Conservation (phyloP, 345 rosid genomes). For the Streptanthus diversifolius region DNA sequence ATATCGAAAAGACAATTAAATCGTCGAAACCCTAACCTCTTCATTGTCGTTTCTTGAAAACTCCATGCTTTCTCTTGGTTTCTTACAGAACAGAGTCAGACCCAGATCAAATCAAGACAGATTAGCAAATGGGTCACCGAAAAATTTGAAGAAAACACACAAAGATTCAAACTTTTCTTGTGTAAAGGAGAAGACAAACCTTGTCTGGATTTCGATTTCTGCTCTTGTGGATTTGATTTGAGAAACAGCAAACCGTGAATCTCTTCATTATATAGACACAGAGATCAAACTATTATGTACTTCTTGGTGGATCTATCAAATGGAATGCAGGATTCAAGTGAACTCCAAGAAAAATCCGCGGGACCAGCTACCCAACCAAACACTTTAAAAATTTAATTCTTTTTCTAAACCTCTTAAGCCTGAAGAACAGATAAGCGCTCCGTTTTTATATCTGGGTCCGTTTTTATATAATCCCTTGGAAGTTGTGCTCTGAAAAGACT, state of each 20-base stretch:
- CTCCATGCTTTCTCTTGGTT: constrained; percentile 28
- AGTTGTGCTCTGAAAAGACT: not conserved
- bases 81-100: constrained; percentile 24
- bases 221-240: constrained; percentile 10
- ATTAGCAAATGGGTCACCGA: not conserved
- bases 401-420: not conserved
- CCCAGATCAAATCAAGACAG: constrained; percentile 16
- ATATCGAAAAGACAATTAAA: not conserved
- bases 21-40: constrained; percentile 11
- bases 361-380: constrained; percentile 35
- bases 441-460: not conserved
- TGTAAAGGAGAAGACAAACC: constrained; percentile 7
- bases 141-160: not conserved
- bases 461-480: not conserved
- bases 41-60: constrained; percentile 22
- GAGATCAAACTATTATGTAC: not conserved
- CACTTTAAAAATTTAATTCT: not conserved
- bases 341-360: constrained; percentile 33
- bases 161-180: not conserved
- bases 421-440: not conserved
- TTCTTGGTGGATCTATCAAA: constrained; percentile 13
- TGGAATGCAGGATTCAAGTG: constrained; percentile 29
- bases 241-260: constrained; percentile 26
- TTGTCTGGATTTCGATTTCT: constrained; percentile 13
- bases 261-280: constrained; percentile 34